A percentile compares a stretch with the other conserved stretches of the same genome.
Conservation (phyloP, 352 stramenopile species). For the Globisporangium canariense region DNA sequence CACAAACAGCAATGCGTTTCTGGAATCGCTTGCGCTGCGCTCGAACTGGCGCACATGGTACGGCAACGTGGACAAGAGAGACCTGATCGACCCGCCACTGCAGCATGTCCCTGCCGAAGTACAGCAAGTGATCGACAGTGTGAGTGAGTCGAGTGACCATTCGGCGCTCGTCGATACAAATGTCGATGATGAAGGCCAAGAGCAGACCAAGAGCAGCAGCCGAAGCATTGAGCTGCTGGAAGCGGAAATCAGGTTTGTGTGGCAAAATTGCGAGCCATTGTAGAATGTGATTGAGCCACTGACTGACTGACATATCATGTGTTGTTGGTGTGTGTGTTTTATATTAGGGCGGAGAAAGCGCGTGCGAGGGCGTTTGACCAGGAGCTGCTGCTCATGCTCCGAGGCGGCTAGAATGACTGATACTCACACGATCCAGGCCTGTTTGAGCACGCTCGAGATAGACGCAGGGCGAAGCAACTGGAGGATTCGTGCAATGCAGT, state of each 20-base stretch:
- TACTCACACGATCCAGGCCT: too few species aligned
- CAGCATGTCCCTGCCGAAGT: conserved; percentile 26
- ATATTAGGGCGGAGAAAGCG: conserved; percentile 33
- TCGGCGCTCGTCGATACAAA: conserved; percentile 6
- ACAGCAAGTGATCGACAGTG: conserved; percentile 13
- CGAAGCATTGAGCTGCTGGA: conserved; percentile 35
- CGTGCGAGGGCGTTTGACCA: conserved; percentile 40
- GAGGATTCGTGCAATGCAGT: too few species aligned
- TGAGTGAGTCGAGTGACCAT: background rate
- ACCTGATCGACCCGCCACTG: conserved; percentile 55
- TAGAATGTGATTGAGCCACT: too few species aligned
- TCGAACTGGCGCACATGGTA: conserved; percentile 67
- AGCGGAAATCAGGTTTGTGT: conserved; percentile 40
- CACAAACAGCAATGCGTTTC: conserved; percentile 31
- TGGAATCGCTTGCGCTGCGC: conserved; percentile 40
- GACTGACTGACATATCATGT: background rate
- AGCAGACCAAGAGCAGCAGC: background rate
- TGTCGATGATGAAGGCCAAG: background rate
- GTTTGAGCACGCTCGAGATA: too few species aligned
- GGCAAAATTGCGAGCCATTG: background rate
- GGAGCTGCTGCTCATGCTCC: conserved; percentile 54
- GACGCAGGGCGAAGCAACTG: too few species aligned
- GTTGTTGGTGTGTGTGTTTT: conserved; percentile 13
- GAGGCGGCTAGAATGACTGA: conserved; percentile 14
- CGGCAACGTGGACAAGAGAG: conserved; percentile 30